A percentile compares a stretch with the other conserved stretches of the same genome.
These are phyloP conservation scores for Termitomyces sp. DNA, from an alignment of 768 basidiomycete genomes.

Conservation along the genomic window DNA sequence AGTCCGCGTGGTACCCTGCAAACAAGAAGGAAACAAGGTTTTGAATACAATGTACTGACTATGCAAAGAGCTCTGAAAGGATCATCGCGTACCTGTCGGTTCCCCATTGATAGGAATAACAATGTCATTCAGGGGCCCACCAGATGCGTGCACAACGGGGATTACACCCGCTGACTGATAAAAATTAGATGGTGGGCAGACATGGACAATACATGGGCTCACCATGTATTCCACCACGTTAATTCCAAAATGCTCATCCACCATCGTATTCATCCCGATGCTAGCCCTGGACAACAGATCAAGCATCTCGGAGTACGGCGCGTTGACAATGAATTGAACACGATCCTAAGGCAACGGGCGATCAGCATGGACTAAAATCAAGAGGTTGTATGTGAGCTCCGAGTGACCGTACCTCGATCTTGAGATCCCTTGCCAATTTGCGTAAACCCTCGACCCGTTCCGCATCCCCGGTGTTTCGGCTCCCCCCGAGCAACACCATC, in stretches of 20 bases:
- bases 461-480: constrained; percentile 75
- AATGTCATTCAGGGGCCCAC: constrained; percentile 89
- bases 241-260: constrained; percentile 98
- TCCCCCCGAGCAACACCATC: constrained; percentile 81
- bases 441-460: constrained; percentile 62
- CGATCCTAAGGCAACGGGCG: constrained; percentile 43
- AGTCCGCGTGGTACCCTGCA: constrained; percentile 76
- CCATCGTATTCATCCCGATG: constrained; percentile 93
- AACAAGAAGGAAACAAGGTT: background rate
- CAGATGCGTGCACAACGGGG: constrained; percentile 89
- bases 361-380: background rate
- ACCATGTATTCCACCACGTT: constrained; percentile 99
- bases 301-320: constrained; percentile 69
- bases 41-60: background rate
- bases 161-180: constrained; percentile 88
- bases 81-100: constrained; percentile 51
- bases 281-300: constrained; percentile 70
- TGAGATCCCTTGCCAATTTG: constrained; percentile 56
- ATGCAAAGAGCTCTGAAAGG: background rate
- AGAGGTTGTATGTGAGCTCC: background rate
- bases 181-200: background rate
- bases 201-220: constrained; percentile 18
- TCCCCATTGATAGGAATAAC: constrained; percentile 74
- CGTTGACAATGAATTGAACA: constrained; percentile 82
- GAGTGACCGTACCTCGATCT: constrained; percentile 51